Conservation (phyloP, 495 filamentous ascomycete genomes). For the Tuber borchii region DNA sequence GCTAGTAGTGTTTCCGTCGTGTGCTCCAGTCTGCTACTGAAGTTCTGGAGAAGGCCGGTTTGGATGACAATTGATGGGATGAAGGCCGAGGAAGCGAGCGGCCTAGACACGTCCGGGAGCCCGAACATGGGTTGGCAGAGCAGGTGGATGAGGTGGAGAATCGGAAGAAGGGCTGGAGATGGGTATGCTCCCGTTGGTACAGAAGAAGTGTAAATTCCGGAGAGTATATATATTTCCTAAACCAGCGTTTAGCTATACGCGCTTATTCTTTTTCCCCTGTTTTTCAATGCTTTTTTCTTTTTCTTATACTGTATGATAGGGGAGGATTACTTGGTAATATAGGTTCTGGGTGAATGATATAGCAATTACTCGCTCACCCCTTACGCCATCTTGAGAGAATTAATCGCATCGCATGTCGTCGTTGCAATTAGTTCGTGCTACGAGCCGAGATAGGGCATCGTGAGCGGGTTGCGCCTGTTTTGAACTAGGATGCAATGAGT, state of each 20-base stretch:
- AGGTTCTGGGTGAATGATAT: neutral
- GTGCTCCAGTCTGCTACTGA: constrained; percentile 70
- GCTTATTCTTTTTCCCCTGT: neutral
- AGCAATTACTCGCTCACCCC: neutral
- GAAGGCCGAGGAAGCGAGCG: constrained; percentile 47
- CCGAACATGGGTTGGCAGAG: neutral
- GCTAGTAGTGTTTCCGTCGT: constrained; percentile 85
- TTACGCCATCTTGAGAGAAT: constrained; percentile 1
- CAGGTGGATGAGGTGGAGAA: neutral
- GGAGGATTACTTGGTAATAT: neutral
- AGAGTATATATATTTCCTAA: neutral
- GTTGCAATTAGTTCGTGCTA: neutral
- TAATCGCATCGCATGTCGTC: neutral
- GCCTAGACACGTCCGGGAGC: neutral
- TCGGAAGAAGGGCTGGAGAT: neutral
- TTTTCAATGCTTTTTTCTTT: neutral
- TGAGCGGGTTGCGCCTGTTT: neutral
- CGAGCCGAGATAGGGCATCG: neutral
- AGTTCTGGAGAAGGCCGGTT: constrained; percentile 73
- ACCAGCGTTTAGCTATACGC: neutral
- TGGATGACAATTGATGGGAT: constrained; percentile 80
- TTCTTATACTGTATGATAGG: neutral
- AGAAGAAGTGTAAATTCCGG: neutral
- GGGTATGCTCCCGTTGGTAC: neutral
- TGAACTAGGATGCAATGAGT: neutral